Conservation (phyloP, 495 filamentous ascomycete genomes). For the Penicillium cataractarum region DNA sequence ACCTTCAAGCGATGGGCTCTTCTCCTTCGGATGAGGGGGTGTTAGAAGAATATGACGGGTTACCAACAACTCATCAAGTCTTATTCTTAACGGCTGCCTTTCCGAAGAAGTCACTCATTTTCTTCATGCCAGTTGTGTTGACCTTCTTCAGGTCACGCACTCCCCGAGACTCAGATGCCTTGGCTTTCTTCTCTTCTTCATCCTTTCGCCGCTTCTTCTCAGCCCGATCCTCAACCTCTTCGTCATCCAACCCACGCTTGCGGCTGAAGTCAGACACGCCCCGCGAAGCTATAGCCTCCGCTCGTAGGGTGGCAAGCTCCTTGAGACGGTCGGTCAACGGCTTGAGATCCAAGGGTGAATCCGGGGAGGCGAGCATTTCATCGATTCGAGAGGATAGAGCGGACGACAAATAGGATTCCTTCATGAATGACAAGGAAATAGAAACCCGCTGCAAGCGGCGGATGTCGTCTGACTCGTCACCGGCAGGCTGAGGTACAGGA, state of each 20-base stretch:
- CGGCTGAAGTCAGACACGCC: slow-evolving; percentile 71
- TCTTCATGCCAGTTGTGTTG: slow-evolving; percentile 90
- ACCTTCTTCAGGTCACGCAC: slow-evolving; percentile 84
- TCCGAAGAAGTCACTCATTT: slow-evolving; percentile 91
- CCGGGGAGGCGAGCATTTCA: slow-evolving; percentile 45
- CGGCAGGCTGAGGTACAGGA: slow-evolving; percentile 32
- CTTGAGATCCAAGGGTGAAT: slow-evolving; percentile 64
- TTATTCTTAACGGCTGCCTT: slow-evolving; percentile 59
- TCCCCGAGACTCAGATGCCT: slow-evolving; percentile 69
- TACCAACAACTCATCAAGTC: slow-evolving; percentile 23
- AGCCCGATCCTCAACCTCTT: slow-evolving; percentile 56
- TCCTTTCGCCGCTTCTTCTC: slow-evolving; percentile 70
- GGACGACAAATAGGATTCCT: slow-evolving; percentile 67
- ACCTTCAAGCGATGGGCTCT: neutral
- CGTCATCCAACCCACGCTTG: slow-evolving; percentile 72
- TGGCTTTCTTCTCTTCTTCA: slow-evolving; percentile 77
- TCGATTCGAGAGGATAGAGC: slow-evolving; percentile 54
- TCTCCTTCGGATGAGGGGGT: neutral
- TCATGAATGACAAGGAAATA: slow-evolving; percentile 76
- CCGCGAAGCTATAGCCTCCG: slow-evolving; percentile 68
- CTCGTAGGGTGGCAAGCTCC: slow-evolving; percentile 63
- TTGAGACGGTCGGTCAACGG: slow-evolving; percentile 69
- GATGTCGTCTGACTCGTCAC: slow-evolving; percentile 48
- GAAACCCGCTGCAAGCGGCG: slow-evolving; percentile 70
- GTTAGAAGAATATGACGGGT: neutral